A percentile compares a stretch with the other conserved stretches of the same genome.
Conservation (phyloP, 2,329 filamentous ascomycete species). For the Tolypocladium inflatum region DNA sequence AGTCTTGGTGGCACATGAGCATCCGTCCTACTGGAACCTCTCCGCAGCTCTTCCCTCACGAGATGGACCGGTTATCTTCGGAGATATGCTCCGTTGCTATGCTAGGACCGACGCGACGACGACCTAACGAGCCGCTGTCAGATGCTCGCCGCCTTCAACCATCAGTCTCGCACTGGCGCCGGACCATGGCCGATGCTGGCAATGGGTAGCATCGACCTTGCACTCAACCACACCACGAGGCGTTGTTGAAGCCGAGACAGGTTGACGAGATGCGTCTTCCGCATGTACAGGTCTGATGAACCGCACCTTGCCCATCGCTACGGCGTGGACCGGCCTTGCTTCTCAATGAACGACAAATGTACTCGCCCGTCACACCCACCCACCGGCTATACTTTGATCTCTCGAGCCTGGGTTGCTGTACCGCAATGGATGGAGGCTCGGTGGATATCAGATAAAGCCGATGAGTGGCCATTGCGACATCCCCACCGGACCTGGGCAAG, state of each 20-base stretch:
- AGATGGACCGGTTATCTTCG: background rate
- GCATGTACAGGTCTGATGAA: background rate
- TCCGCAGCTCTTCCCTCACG: background rate
- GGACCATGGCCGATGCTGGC: background rate
- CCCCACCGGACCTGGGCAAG: background rate
- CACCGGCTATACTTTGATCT: background rate
- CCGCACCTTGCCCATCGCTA: background rate
- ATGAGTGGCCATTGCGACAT: background rate
- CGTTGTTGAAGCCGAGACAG: background rate
- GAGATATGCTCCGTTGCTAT: background rate
- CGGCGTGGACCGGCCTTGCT: background rate
- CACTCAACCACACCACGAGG: background rate
- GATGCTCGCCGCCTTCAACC: background rate
- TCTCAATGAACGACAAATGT: background rate
- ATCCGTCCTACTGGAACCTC: background rate
- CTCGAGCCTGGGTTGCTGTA: background rate
- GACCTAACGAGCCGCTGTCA: background rate
- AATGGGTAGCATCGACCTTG: background rate
- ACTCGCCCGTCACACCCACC: background rate
- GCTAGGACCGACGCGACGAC: background rate
- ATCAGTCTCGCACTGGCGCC: background rate
- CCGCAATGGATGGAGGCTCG: background rate
- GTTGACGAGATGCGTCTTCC: background rate
- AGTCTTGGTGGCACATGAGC: background rate
- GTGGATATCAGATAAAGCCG: background rate